phyloP scores from a whole-genome alignment of 768 basidiomycete genomes.

The Boletus sp. region DNA sequence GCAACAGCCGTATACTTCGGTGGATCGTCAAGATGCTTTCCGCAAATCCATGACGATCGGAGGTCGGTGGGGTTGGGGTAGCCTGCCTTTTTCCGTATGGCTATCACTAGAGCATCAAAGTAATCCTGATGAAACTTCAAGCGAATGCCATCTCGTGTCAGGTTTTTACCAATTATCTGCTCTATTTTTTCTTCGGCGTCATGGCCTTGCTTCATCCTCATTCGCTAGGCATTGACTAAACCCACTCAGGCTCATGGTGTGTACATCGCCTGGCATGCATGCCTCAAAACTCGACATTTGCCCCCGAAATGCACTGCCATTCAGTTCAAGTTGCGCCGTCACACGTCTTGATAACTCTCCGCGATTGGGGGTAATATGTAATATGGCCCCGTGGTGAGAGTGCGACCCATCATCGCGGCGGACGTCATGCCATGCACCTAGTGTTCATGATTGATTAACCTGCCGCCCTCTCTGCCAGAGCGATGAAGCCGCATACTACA shows the following conservation, averaged over 20 bases:
- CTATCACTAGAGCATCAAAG: constrained; percentile 1
- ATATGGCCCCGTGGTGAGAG: constrained; percentile 22
- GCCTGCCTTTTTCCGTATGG: background rate
- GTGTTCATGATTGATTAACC: constrained; percentile 16
- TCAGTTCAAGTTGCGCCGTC: constrained; percentile 20
- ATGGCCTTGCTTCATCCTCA: constrained; percentile 24
- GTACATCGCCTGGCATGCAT: constrained; percentile 24
- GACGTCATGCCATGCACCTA: constrained; percentile 19
- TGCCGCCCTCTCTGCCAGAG: constrained; percentile 22
- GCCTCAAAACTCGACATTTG: constrained; percentile 13
- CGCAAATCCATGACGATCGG: constrained; percentile 5
- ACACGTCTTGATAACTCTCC: constrained; percentile 20
- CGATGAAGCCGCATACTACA: constrained; percentile 23
- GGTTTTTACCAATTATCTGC: constrained; percentile 10
- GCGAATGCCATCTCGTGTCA: constrained; percentile 4
- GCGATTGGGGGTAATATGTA: constrained; percentile 27
- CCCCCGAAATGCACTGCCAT: constrained; percentile 17
- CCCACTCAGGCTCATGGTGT: constrained; percentile 17
- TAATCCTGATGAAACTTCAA: constrained; percentile 1
- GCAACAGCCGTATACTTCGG: background rate
- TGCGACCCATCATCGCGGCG: constrained; percentile 23
- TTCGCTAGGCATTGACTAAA: constrained; percentile 15
- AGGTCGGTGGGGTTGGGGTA: background rate
- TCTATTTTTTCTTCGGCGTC: constrained; percentile 5
- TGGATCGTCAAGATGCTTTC: background rate